phyloP scores from a whole-genome alignment of 352 stramenopile species.

The Aphanomyces stellatus region DNA sequence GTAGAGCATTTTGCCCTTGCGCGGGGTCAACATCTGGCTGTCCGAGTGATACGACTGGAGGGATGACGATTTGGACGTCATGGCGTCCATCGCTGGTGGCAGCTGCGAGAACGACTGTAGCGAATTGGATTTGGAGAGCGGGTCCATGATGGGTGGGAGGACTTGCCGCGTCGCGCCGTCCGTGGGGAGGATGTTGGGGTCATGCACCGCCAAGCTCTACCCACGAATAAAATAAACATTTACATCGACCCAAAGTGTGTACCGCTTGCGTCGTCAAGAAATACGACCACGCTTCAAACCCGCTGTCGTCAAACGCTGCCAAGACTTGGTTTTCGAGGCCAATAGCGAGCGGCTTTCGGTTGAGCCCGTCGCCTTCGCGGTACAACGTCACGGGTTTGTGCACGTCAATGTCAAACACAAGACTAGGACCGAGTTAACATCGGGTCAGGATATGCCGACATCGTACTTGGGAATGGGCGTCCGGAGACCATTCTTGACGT shows the following conservation, averaged over 20 bases:
- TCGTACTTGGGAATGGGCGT: conserved; percentile 1
- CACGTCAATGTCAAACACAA: not conserved
- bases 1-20: too few relatives aligned
- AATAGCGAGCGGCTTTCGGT: not conserved
- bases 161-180: too few relatives aligned
- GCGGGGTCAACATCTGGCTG: too few relatives aligned
- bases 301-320: not conserved
- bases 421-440: conserved; percentile 14
- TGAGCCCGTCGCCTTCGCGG: not conserved
- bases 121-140: too few relatives aligned
- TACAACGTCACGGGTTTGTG: conserved; percentile 2
- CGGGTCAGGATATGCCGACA: too few relatives aligned
- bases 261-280: not conserved
- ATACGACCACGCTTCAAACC: not conserved
- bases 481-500: not conserved
- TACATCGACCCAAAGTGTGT: not conserved
- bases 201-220: not conserved
- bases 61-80: too few relatives aligned
- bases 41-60: too few relatives aligned
- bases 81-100: too few relatives aligned
- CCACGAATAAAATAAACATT: too few relatives aligned
- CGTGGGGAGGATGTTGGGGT: not conserved
- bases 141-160: too few relatives aligned
- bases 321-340: not conserved
- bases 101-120: too few relatives aligned